phyloP scores from a whole-genome alignment of 2,329 filamentous ascomycete genomes.

The Taxawa tesnikishii region DNA sequence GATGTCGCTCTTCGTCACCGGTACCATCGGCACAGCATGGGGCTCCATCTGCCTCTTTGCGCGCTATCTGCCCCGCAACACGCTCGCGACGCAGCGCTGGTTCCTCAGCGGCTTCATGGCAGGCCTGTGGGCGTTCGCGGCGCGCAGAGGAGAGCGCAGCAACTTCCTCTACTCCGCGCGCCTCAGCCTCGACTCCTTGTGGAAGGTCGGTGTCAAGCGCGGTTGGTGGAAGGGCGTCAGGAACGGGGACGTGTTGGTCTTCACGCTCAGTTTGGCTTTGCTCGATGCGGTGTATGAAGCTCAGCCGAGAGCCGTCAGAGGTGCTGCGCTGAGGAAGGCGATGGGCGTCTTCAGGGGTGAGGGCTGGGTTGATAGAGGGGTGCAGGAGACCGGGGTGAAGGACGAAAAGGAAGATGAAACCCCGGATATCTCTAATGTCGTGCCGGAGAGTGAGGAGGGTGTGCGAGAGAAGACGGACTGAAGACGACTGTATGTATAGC shows the following conservation, averaged over 20 bases:
- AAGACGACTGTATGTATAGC: too few relatives aligned
- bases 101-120: conserved; percentile 80
- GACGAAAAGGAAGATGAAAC: not conserved
- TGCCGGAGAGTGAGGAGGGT: too few relatives aligned
- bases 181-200: conserved; percentile 68
- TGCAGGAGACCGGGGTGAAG: not conserved
- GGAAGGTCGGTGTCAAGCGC: conserved; percentile 88
- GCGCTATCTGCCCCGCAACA: conserved; percentile 56
- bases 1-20: conserved; percentile 66
- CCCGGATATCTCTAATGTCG: too few relatives aligned
- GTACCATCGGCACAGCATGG: conserved; percentile 79
- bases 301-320: conserved; percentile 54
- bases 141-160: conserved; percentile 49
- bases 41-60: conserved; percentile 84
- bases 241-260: conserved; percentile 74
- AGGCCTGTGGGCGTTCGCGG: conserved; percentile 74
- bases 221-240: conserved; percentile 75
- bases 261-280: conserved; percentile 66
- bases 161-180: conserved; percentile 71
- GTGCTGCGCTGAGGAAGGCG: conserved; percentile 55
- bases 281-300: conserved; percentile 68
- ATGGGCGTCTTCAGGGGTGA: conserved; percentile 64
- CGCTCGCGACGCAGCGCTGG: conserved; percentile 74
- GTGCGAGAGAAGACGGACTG: too few relatives aligned
- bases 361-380: not conserved